Evolutionary conservation across 768 basidiomycete genomes (phyloP).

Genomic region (Boletellus emodensis): DNA sequence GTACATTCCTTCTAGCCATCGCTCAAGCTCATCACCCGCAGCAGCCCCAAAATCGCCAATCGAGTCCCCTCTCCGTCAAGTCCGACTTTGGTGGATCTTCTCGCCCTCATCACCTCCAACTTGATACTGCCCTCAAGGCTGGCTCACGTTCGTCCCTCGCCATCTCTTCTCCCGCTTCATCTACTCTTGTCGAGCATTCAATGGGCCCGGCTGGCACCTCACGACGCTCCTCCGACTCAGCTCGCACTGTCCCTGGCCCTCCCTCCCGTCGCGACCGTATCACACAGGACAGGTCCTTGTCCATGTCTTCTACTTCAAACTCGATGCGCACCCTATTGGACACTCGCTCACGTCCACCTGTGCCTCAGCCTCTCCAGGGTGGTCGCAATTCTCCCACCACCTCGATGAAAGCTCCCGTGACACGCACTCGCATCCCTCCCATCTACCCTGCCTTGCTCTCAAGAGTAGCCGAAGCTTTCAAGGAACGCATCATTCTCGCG

Average conservation of each 20-base stretch:
- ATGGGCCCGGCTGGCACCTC: constrained; percentile 23
- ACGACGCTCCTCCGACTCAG: constrained; percentile 69
- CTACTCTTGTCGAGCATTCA: constrained; percentile 36
- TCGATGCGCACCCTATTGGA: constrained; percentile 47
- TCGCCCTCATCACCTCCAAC: constrained; percentile 52
- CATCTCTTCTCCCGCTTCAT: constrained; percentile 44
- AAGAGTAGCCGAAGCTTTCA: constrained; percentile 91
- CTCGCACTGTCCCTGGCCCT: constrained; percentile 53
- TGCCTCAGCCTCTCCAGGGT: constrained; percentile 36
- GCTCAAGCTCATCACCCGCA: constrained; percentile 21
- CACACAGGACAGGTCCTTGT: constrained; percentile 69
- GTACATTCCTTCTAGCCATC: constrained; percentile 22
- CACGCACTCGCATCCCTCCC: constrained; percentile 57
- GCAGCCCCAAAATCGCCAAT: constrained; percentile 27
- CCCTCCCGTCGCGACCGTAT: constrained; percentile 56
- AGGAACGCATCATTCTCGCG: constrained; percentile 66
- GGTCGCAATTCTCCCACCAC: constrained; percentile 35
- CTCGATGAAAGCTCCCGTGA: constrained; percentile 33
- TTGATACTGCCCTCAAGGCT: constrained; percentile 49
- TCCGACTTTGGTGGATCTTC: constrained; percentile 36
- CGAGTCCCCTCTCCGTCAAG: constrained; percentile 37
- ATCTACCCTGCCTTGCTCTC: constrained; percentile 97
- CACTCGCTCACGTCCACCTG: constrained; percentile 33
- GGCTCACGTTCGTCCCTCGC: constrained; percentile 39
- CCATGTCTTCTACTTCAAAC: constrained; percentile 62